Base-by-base conservation (phyloP, 768 basidiomycete genomes). In the Podaxis carcinomalis region DNA sequence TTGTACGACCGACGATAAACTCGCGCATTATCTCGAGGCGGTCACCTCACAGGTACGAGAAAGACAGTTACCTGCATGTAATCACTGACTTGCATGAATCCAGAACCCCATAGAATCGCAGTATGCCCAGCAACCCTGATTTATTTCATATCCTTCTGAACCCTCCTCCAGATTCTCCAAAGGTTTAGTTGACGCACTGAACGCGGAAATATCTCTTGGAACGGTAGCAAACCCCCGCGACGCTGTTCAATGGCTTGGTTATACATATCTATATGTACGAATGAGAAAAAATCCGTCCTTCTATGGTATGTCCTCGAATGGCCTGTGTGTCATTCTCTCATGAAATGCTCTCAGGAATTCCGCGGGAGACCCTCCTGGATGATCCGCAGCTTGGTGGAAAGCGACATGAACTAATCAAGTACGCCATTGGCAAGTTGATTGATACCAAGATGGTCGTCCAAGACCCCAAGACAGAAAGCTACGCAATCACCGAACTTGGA, bases 21-120 rank as follows among this genome's bases (percentile, higher is more conserved):
- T 99, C 28, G 77, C 85, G 1, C 94, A 98, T 71, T 97, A 97
- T 67, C 82, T 97, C 11, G 85, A 95, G 68, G 87, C 89, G 6
- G 87, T 96, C 52, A 89, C 89, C 49, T 89, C 94, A 7, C 93
- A 94, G 79, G 93, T 89, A 68, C 39, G 39, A 40, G 16, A 19
- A 19, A 61, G 80, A 44, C 47, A 13, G 16, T 56, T 56, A 47
- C 37, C 54, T 14, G 16, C 6, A 5, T n/a, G 40, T 39, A 53
- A 62, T 56, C 52, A 36, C 36, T 52, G 9, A 56, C 59, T 56
- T 6, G 19, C 42, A 16, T 14, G n/a, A 19, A 28, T 58, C 25
- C 67, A 98, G 88, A 89, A 91, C 68, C 92, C 97, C 0, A 99
- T 99, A 60, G 97, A 99, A 74, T 98, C 97, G 3, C 89, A 90